phyloP scores from a whole-genome alignment of 140 eudicot genomes.

The Cichorium intybus region DNA sequence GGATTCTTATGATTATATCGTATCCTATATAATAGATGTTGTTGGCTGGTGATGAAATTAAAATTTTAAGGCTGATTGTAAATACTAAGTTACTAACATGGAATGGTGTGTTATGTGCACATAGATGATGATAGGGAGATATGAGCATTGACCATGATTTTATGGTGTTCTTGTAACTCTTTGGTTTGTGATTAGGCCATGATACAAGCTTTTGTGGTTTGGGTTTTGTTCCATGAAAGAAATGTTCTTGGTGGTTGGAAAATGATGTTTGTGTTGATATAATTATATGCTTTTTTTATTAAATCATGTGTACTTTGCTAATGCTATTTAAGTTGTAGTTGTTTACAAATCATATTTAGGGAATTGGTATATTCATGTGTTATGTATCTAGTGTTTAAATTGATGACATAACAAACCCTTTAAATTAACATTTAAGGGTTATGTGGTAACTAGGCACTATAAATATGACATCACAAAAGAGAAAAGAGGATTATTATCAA shows the following conservation, averaged over 20 bases:
- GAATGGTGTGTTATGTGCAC: constrained; percentile 36
- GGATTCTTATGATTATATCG: constrained; percentile 1
- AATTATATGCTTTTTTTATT: too few species aligned
- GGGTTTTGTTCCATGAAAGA: constrained; percentile 18
- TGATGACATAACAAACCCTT: too few species aligned
- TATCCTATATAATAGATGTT: background rate
- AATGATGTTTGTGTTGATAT: constrained; percentile 20
- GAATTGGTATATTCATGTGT: too few species aligned
- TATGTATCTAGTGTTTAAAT: too few species aligned
- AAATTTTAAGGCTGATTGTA: constrained; percentile 32
- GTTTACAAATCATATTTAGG: too few species aligned
- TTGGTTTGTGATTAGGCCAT: constrained; percentile 24
- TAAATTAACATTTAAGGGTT: too few species aligned
- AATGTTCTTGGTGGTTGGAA: too few species aligned
- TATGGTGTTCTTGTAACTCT: constrained; percentile 37
- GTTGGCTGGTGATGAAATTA: constrained; percentile 32
- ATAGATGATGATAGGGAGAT: constrained; percentile 21
- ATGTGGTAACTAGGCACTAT: too few species aligned
- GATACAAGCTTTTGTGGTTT: constrained; percentile 24
- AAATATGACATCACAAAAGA: too few species aligned
- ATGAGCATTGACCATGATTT: constrained; percentile 8
- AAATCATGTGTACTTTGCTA: too few species aligned
- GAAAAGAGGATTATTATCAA: too few species aligned
- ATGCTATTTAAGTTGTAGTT: too few species aligned
- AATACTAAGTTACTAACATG: constrained; percentile 7